A percentile compares a stretch with the other conserved stretches of the same genome.
Conservation (phyloP, 1,284 basidiomycete genomes). For the Ceratobasidium sp. region DNA sequence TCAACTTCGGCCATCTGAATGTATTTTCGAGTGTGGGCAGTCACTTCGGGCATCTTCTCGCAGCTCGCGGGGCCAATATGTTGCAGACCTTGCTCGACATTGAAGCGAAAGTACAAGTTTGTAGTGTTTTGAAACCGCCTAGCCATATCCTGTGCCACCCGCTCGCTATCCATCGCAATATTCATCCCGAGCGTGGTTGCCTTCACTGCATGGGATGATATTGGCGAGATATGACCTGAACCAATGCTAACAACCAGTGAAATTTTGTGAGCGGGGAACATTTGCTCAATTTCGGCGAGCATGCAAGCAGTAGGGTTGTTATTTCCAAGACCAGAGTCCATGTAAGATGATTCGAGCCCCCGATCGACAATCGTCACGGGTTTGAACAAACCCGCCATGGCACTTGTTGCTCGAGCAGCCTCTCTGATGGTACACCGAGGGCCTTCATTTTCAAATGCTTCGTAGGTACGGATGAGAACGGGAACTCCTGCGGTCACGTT, state of each 20-base stretch:
- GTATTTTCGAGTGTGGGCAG: neutral
- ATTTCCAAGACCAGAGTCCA: neutral
- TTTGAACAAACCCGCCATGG: conserved; percentile 11
- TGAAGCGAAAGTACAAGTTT: conserved; percentile 20
- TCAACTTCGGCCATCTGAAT: neutral
- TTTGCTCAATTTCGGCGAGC: neutral
- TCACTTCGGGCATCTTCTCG: neutral
- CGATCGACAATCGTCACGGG: neutral
- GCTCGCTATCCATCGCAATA: conserved; percentile 12
- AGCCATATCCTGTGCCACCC: neutral
- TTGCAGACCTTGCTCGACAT: conserved; percentile 24
- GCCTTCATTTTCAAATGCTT: conserved; percentile 6
- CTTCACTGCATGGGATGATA: neutral
- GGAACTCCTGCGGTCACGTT: conserved; percentile 22
- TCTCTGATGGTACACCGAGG: conserved; percentile 14
- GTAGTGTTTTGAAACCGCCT: neutral
- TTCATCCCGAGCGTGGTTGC: neutral
- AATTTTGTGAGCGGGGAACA: neutral
- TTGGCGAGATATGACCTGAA: neutral
- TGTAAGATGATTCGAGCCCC: neutral
- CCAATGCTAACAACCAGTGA: conserved; percentile 9
- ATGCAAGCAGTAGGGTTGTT: conserved; percentile 21
- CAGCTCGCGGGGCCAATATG: neutral
- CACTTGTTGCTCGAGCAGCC: conserved; percentile 19
- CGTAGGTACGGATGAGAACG: conserved; percentile 17